phyloP scores from a whole-genome alignment of 1,284 basidiomycete species.

The Veloboletus limbatus region DNA sequence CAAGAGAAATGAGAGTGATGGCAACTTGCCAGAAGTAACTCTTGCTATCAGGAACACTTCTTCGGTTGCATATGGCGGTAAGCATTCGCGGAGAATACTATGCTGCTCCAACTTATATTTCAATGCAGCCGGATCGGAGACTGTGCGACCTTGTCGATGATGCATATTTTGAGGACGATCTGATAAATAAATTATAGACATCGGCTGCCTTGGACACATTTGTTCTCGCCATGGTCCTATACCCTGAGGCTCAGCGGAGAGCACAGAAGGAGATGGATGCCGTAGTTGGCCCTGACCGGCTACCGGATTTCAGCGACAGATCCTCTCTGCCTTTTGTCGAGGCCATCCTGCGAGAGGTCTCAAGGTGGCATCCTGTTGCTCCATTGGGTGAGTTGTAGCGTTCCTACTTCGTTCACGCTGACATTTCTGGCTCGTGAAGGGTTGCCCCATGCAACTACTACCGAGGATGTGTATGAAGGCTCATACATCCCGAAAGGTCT shows the following conservation, averaged over 20 bases:
- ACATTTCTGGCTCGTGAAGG: slow-evolving; percentile 25
- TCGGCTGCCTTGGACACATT: slow-evolving; percentile 45
- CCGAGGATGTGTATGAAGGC: slow-evolving; percentile 45
- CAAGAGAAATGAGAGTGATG: slow-evolving; percentile 21
- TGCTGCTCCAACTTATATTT: slow-evolving; percentile 3
- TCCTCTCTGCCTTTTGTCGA: slow-evolving; percentile 43
- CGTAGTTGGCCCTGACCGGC: slow-evolving; percentile 36
- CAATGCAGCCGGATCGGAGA: slow-evolving; percentile 25
- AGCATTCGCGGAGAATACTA: background rate
- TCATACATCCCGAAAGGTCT: slow-evolving; percentile 41
- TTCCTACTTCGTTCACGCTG: background rate
- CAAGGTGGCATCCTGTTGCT: slow-evolving; percentile 48
- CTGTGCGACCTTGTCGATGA: slow-evolving; percentile 14
- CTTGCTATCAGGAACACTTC: slow-evolving; percentile 22
- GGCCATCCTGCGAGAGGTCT: slow-evolving; percentile 51
- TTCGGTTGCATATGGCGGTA: slow-evolving; percentile 28
- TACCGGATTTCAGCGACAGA: slow-evolving; percentile 42
- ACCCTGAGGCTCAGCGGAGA: slow-evolving; percentile 42
- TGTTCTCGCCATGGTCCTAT: slow-evolving; percentile 49
- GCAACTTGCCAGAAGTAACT: slow-evolving; percentile 18
- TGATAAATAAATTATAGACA: slow-evolving; percentile 35
- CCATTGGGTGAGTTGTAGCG: slow-evolving; percentile 40
- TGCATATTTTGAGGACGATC: background rate
- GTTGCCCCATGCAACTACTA: slow-evolving; percentile 41
- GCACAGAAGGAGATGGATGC: slow-evolving; percentile 46